Evolutionary conservation across 1,284 basidiomycete genomes (phyloP), one percentile per base, ranked within the genome.

Genomic region (Irpex sp.): DNA sequence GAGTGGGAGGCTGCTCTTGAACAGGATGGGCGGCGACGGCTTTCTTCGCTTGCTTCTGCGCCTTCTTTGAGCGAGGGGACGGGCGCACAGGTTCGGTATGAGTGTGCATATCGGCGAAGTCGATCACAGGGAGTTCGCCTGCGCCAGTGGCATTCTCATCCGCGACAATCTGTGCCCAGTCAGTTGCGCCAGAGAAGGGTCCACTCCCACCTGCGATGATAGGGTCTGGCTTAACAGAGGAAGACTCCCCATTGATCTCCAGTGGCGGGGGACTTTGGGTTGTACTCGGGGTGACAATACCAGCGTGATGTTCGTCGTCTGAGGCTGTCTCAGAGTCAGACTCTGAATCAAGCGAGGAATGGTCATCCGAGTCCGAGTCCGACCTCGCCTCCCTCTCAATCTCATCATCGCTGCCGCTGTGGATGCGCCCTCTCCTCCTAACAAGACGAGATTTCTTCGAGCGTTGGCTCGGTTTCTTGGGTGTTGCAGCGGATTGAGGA

Each of bases 161-260:
- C n/a, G 84, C 81, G n/a, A 92, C 89, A 84, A 92, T 89, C 71
- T 93, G 90, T 6, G 89, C 88, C 92, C 92, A 93, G 69, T 85
- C 83, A 15, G 81, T 79, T 46, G 81, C 67, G 17, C 80, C 71
- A 66, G 88, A 87, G 70, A 90, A 89, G 4, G 87, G 76, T 46
- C 79, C 73, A 51, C 74, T 68, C 8, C 69, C 74, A 31, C 69
- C 75, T 67, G 74, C 74, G 1, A 72, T 70, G 60, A 72, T 68
- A 46, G 70, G 65, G 37, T 68, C 61, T 11, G 68, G 59, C 21
- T 71, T 70, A 21, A 67, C 61, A 39, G 79, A 65, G 1, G 71
- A 67, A 26, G 70, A 67, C 6, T 68, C 74, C 66, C 77, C 74
- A 39, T 77, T 78, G 21, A 70, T 64, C 57, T 74, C 74, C n/a